These are phyloP conservation scores for Plasmodium berghei DNA, from an alignment of 169 alveolate species.

Conservation along the genomic window DNA sequence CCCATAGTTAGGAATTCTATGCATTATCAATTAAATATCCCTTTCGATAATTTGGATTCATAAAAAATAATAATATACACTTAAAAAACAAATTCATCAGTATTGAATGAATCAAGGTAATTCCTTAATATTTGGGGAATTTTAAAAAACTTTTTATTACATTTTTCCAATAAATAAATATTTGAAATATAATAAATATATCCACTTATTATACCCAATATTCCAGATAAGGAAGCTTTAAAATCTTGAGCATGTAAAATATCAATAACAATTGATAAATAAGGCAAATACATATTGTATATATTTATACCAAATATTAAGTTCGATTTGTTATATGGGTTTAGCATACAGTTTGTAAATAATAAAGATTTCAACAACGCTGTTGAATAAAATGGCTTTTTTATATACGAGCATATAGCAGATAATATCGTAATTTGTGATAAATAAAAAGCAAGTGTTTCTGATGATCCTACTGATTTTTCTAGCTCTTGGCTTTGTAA, in stretches of 20 bases:
- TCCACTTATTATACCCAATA: constrained; percentile 72
- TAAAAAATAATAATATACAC: too few relatives aligned
- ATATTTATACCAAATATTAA: constrained; percentile 67
- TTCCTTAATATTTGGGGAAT: constrained; percentile 40
- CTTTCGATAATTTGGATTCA: too few relatives aligned
- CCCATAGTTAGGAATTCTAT: too few relatives aligned
- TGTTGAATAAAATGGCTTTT: constrained; percentile 69
- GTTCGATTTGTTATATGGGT: constrained; percentile 67
- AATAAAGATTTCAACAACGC: constrained; percentile 57
- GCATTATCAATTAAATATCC: too few relatives aligned
- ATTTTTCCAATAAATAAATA: constrained; percentile 52
- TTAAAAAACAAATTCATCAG: constrained; percentile 16
- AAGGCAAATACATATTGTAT: constrained; percentile 62
- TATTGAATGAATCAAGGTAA: constrained; percentile 44
- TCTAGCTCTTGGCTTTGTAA: constrained; percentile 59
- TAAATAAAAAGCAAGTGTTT: constrained; percentile 57
- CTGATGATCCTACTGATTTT: constrained; percentile 45
- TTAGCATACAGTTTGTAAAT: constrained; percentile 64
- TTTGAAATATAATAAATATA: constrained; percentile 52
- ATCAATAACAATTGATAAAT: constrained; percentile 68
- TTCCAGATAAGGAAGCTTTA: constrained; percentile 68
- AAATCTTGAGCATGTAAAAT: constrained; percentile 69
- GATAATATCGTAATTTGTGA: constrained; percentile 60
- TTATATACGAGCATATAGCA: constrained; percentile 41
- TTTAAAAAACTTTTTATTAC: constrained; percentile 40